phyloP scores from a whole-genome alignment of 225 moss, liverwort and hornwort species.

The Neckera pumila region DNA sequence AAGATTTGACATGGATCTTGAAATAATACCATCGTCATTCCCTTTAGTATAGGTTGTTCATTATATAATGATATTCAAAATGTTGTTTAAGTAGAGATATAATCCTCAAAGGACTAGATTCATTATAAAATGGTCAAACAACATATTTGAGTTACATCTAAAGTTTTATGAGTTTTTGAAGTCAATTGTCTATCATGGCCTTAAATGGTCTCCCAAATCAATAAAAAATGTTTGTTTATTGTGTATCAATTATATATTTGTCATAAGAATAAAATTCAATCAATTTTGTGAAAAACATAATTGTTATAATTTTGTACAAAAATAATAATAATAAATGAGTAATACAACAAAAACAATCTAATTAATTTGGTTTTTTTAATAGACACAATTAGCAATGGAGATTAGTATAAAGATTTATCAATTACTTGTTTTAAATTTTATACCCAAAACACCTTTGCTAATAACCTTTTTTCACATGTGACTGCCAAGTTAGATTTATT shows the following conservation, averaged over 20 bases:
- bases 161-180: no score
- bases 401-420: neutral
- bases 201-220: no score
- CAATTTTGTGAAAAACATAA: neutral
- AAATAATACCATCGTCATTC: neutral
- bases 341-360: neutral
- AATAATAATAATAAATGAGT: neutral
- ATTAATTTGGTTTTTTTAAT: neutral
- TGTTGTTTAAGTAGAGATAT: neutral
- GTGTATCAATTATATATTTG: no score
- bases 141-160: neutral
- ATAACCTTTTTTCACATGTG: neutral
- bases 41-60: fast-evolving
- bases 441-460: neutral
- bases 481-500: neutral
- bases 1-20: neutral
- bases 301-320: neutral
- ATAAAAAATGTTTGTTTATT: no score
- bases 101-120: neutral
- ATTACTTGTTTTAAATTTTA: neutral
- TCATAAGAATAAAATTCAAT: no score
- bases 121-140: neutral
- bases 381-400: neutral
- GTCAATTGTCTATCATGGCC: no score
- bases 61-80: neutral